phyloP scores from a whole-genome alignment of 106 monocot genomes.

The Allium sativum region DNA sequence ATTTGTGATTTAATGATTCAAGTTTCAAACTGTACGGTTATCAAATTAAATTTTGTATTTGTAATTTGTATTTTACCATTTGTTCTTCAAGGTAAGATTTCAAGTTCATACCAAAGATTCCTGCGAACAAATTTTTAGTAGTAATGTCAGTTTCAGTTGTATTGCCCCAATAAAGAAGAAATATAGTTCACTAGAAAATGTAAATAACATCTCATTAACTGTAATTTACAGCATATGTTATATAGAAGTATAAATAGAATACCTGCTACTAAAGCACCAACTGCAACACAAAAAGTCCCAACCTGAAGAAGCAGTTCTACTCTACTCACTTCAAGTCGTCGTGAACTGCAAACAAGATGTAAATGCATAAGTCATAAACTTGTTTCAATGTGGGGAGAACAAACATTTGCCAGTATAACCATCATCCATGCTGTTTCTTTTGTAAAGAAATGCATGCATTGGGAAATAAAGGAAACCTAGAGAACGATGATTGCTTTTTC shows the following conservation, averaged over 20 bases:
- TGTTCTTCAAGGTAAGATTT: constrained; percentile 88
- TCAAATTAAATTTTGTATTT: too few relatives aligned
- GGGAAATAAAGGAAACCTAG: neutral
- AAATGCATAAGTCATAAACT: neutral
- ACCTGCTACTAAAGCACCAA: constrained; percentile 92
- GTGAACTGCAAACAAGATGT: constrained; percentile 45
- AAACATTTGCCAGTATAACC: neutral
- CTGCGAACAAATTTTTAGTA: constrained; percentile 17
- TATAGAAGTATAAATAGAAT: neutral
- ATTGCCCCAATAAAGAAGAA: too few relatives aligned
- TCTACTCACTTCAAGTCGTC: constrained; percentile 81
- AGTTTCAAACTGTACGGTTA: too few relatives aligned
- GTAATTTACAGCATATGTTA: too few relatives aligned
- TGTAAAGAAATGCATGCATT: neutral
- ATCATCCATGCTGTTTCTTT: neutral
- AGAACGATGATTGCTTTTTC: neutral
- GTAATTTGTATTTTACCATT: constrained; percentile 25
- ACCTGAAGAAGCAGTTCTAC: constrained; percentile 94
- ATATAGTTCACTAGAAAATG: too few relatives aligned
- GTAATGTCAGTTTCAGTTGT: too few relatives aligned
- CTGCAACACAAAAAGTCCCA: constrained; percentile 92
- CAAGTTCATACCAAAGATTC: constrained; percentile 97
- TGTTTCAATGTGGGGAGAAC: neutral
- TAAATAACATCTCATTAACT: too few relatives aligned
- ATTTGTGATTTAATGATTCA: too few relatives aligned